These are phyloP conservation scores for Trypanosoma caninum DNA, from an alignment of 208 protist species.

Conservation along the genomic window DNA sequence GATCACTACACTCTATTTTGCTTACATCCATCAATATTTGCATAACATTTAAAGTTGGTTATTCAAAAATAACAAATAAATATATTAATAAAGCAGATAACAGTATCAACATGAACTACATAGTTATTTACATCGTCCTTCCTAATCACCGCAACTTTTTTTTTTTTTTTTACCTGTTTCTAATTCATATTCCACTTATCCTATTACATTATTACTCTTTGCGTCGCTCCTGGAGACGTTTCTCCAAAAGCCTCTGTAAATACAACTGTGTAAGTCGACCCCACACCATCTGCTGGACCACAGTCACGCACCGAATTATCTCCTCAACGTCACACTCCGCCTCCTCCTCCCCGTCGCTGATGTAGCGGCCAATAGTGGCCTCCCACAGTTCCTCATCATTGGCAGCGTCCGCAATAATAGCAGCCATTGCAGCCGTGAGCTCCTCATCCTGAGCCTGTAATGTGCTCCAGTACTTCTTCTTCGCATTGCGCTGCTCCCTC, in stretches of 20 bases:
- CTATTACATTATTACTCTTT: background rate
- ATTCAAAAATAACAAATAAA: too few species aligned
- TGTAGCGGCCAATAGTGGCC: constrained; percentile 21
- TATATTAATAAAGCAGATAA: too few species aligned
- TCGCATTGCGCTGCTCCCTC: constrained; percentile 13
- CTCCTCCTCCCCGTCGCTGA: background rate
- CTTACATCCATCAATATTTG: too few species aligned
- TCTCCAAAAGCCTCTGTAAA: constrained; percentile 1
- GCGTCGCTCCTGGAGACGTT: background rate
- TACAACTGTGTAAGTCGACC: constrained; percentile 7
- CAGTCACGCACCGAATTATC: constrained; percentile 4
- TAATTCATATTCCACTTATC: constrained; percentile 8
- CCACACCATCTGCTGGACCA: constrained; percentile 7
- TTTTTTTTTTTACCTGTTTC: background rate
- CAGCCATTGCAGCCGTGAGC: constrained; percentile 16
- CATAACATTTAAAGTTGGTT: too few species aligned
- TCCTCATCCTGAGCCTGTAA: constrained; percentile 26
- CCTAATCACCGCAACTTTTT: too few species aligned
- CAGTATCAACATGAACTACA: too few species aligned
- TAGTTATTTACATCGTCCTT: too few species aligned
- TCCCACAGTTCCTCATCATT: constrained; percentile 7
- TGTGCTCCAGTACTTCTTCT: constrained; percentile 15
- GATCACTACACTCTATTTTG: too few species aligned
- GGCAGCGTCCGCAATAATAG: constrained; percentile 10
- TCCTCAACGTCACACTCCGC: background rate